Evolutionary conservation across 2,329 filamentous ascomycete genomes (phyloP).

Genomic region (Septoria linicola): DNA sequence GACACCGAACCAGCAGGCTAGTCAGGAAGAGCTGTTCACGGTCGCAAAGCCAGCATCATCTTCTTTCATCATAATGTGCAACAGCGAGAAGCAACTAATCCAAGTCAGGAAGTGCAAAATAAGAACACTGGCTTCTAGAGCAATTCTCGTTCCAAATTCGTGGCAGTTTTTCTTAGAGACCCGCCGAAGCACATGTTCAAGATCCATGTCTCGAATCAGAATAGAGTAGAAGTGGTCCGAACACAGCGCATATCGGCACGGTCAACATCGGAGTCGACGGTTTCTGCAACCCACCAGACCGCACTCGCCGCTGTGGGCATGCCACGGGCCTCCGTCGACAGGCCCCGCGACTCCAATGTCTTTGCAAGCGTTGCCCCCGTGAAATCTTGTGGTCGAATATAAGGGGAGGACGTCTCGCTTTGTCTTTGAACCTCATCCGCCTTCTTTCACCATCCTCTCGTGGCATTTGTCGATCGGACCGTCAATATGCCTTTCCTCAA

Average conservation of each 20-base stretch:
- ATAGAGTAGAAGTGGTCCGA: slow-evolving; percentile 20
- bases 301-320: slow-evolving; percentile 19
- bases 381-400: slow-evolving; percentile 10
- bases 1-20: slow-evolving; percentile 1
- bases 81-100: neutral
- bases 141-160: slow-evolving; percentile 5
- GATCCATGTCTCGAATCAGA: slow-evolving; percentile 21
- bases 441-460: slow-evolving; percentile 5
- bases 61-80: neutral
- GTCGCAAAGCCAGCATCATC: neutral
- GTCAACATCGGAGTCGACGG: slow-evolving; percentile 18
- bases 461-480: slow-evolving; percentile 5
- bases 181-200: slow-evolving; percentile 13
- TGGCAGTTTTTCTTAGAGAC: slow-evolving; percentile 14
- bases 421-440: slow-evolving; percentile 3
- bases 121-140: slow-evolving; percentile 4
- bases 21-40: slow-evolving; percentile 2
- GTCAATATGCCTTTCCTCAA: slow-evolving; percentile 38
- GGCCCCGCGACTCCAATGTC: slow-evolving; percentile 25
- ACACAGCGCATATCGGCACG: slow-evolving; percentile 16
- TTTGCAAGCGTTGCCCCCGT: slow-evolving; percentile 15
- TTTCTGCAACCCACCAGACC: slow-evolving; percentile 22
- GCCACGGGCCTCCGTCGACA: slow-evolving; percentile 24
- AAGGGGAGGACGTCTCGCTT: slow-evolving; percentile 8
- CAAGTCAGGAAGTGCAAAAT: neutral